Evolutionary conservation across 192 early-diverging fungal genomes (phyloP).

Genomic region (Coemansia sp.): DNA sequence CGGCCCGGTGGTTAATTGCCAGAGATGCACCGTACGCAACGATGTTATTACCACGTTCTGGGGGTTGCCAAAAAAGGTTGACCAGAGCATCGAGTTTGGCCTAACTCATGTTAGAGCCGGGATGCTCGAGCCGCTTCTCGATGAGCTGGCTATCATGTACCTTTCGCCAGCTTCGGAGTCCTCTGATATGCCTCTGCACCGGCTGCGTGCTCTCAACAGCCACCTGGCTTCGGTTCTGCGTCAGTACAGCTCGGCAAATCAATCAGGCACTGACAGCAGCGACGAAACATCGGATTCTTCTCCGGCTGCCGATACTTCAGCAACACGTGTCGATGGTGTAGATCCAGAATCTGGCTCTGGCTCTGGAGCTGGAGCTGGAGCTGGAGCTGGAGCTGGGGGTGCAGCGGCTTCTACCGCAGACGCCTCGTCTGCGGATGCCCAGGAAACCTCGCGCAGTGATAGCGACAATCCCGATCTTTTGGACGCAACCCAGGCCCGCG

Average conservation of each 20-base stretch:
- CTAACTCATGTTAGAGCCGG: conserved; percentile 48
- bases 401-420: not conserved
- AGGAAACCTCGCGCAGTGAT: not conserved
- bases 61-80: conserved; percentile 50
- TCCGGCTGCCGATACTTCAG: not conserved
- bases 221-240: conserved; percentile 31
- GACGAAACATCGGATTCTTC: not conserved
- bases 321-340: not conserved
- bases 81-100: conserved; percentile 42
- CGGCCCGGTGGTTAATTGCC: conserved; percentile 42
- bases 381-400: too few relatives aligned
- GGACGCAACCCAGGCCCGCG: conserved; percentile 12
- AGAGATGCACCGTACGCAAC: conserved; percentile 45
- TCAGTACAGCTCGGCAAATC: conserved; percentile 4
- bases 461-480: not conserved
- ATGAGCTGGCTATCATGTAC: conserved; percentile 42
- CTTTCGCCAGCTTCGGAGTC: conserved; percentile 19
- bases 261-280: not conserved
- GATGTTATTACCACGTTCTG: conserved; percentile 55
- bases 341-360: not conserved
- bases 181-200: conserved; percentile 23
- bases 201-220: conserved; percentile 29
- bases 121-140: conserved; percentile 38
- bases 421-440: not conserved
- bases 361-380: not conserved